phyloP scores from a whole-genome alignment of 2,329 filamentous ascomycete genomes.

The Calonectria pteridis region DNA sequence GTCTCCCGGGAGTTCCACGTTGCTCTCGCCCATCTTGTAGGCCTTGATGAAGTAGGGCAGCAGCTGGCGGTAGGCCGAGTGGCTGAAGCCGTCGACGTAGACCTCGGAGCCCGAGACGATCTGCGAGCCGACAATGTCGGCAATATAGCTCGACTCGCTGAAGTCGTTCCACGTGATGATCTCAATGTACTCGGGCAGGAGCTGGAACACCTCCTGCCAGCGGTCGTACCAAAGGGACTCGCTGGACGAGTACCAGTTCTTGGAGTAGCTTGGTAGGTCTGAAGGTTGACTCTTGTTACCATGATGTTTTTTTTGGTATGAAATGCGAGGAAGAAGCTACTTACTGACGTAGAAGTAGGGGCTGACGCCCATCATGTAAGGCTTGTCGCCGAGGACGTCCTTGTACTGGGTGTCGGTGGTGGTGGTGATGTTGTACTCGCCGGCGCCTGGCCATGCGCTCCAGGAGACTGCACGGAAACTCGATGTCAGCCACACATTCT shows the following conservation, averaged over 20 bases:
- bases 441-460: constrained; percentile 54
- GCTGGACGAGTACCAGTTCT: constrained; percentile 74
- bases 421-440: constrained; percentile 48
- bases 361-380: constrained; percentile 67
- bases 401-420: constrained; percentile 51
- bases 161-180: constrained; percentile 67
- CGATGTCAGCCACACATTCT: constrained; percentile 11
- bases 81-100: constrained; percentile 62
- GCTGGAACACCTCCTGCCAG: constrained; percentile 64
- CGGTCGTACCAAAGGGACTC: constrained; percentile 72
- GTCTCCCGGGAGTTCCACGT: constrained; percentile 38
- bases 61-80: constrained; percentile 62
- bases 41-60: constrained; percentile 63
- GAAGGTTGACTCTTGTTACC: background rate
- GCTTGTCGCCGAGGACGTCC: constrained; percentile 49
- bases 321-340: background rate
- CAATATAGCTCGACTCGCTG: constrained; percentile 68
- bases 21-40: constrained; percentile 58
- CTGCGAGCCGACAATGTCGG: constrained; percentile 56
- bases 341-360: constrained; percentile 70
- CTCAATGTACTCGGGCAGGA: constrained; percentile 60
- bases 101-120: constrained; percentile 57
- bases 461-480: constrained; percentile 49
- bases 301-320: no score
- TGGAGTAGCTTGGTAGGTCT: constrained; percentile 64